Conservation (phyloP, 495 filamentous ascomycete genomes). For the Evansstolkia leycettana region DNA sequence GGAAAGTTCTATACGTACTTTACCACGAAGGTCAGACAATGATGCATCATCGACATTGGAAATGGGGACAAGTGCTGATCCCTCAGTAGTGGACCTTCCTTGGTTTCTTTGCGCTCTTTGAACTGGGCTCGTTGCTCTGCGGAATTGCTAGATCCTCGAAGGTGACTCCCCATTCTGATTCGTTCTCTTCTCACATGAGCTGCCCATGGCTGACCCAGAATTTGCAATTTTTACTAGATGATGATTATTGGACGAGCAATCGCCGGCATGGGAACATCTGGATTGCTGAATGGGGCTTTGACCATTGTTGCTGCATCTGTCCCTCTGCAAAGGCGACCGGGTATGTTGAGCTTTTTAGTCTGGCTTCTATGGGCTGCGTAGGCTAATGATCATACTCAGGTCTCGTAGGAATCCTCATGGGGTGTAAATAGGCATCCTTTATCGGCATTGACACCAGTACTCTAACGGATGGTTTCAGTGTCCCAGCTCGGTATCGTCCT, state of each 20-base stretch:
- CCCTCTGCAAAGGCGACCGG: constrained; percentile 32
- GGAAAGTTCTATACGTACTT: constrained; percentile 38
- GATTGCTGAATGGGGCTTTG: constrained; percentile 39
- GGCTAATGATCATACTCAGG: too few relatives aligned
- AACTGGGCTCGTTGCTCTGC: constrained; percentile 31
- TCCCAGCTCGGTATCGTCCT: constrained; percentile 23
- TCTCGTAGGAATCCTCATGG: constrained; percentile 22
- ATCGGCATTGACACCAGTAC: constrained; percentile 1
- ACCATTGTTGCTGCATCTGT: constrained; percentile 37
- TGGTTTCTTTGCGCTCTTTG: constrained; percentile 25
- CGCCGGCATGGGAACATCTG: constrained; percentile 27
- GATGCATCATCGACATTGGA: too few relatives aligned
- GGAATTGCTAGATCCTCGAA: constrained; percentile 28
- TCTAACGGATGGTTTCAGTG: constrained; percentile 9
- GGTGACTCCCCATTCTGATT: too few relatives aligned
- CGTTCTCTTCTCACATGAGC: too few relatives aligned
- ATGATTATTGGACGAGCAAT: constrained; percentile 34
- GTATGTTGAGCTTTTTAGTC: too few relatives aligned
- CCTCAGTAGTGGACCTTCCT: constrained; percentile 24
- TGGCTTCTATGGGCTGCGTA: too few relatives aligned
- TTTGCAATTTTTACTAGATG: too few relatives aligned
- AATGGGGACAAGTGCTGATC: too few relatives aligned
- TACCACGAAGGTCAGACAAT: constrained; percentile 30
- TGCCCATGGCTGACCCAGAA: too few relatives aligned
- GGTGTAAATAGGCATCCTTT: constrained; percentile 20